Conservation (phyloP, 306 rosid genomes). For the Trifolium dubium region DNA sequence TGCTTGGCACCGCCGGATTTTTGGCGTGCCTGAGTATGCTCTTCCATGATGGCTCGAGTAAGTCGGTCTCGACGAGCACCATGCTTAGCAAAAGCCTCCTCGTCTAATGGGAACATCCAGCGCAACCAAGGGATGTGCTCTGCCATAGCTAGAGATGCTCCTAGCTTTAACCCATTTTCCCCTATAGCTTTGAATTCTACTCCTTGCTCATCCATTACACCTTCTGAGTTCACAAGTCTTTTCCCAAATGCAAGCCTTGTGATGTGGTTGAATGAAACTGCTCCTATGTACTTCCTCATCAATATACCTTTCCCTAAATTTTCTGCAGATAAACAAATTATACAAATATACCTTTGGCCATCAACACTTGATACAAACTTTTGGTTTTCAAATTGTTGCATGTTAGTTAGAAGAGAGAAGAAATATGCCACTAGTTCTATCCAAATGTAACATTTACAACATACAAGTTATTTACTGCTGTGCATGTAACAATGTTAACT, state of each 20-base stretch:
- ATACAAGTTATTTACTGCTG: no score
- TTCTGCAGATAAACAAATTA: slow-evolving; percentile 29
- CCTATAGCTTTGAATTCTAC: slow-evolving; percentile 71
- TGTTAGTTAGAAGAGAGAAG: background rate
- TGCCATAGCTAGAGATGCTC: slow-evolving; percentile 82
- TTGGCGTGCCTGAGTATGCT: slow-evolving; percentile 71
- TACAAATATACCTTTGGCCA: slow-evolving; percentile 7
- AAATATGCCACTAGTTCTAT: background rate
- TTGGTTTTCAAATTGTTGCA: slow-evolving; percentile 2
- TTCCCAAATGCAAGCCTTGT: slow-evolving; percentile 89
- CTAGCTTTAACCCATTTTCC: slow-evolving; percentile 72
- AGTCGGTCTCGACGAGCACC: slow-evolving; percentile 76
- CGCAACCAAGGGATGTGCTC: slow-evolving; percentile 91
- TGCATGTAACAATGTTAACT: no score
- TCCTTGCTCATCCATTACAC: slow-evolving; percentile 72
- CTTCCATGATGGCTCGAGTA: slow-evolving; percentile 86
- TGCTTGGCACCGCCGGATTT: slow-evolving; percentile 69
- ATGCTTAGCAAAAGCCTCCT: slow-evolving; percentile 78
- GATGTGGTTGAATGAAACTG: slow-evolving; percentile 93
- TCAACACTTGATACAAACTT: background rate
- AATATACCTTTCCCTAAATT: slow-evolving; percentile 58
- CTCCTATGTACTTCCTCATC: slow-evolving; percentile 67
- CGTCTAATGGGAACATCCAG: slow-evolving; percentile 89
- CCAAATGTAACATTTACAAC: background rate
- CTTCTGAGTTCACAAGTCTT: slow-evolving; percentile 75